Evolutionary conservation across 371 early-diverging fungal species (phyloP), one percentile per base, ranked within the genome.

Genomic region (Saksenaea oblongispora): DNA sequence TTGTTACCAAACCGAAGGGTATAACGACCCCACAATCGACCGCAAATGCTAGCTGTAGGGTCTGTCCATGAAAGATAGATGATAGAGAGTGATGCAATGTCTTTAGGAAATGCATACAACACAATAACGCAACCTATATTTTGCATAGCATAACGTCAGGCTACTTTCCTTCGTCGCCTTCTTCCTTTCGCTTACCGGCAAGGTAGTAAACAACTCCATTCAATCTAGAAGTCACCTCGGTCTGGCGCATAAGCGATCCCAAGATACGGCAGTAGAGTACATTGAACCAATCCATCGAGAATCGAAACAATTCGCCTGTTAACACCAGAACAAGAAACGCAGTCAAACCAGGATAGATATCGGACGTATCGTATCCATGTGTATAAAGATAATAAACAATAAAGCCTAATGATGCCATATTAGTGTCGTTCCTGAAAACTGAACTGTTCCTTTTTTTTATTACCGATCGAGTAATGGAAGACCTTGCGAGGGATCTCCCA

Each of bases 171-270:
- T 56, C 31, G 8, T 36, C 31, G 26, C 14, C 8, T 9, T 56
- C 27, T 11, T 36, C 56, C 28, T 7, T 56, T 47, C 53, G 56
- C 67, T 62, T 71, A 75, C 84, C 85, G 13, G 75, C 64, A 11
- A 85, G 56, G 53, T 83, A 85, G 56, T 75, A 85, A 11, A 80
- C 78, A n/a, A 77, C 79, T 11, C 85, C 85, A 66, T 85, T 85
- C 15, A 76, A 51, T 18, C 74, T 63, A 18, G 64, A 58, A 1
- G 64, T 34, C 9, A 83, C 67, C 62, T 85, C 85, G 8, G 69
- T 64, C 55, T 80, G 69, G 24, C 85, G 66, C 85, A 85, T 85
- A 31, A 85, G 44, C 13, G 79, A 73, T 7, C 85, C 85, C 31
- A 80, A 47, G 18, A 78, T 55, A 27, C 64, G 67, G 47, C 84